Evolutionary conservation across 306 rosid genomes (phyloP).

Genomic region (Fragaria vesca): DNA sequence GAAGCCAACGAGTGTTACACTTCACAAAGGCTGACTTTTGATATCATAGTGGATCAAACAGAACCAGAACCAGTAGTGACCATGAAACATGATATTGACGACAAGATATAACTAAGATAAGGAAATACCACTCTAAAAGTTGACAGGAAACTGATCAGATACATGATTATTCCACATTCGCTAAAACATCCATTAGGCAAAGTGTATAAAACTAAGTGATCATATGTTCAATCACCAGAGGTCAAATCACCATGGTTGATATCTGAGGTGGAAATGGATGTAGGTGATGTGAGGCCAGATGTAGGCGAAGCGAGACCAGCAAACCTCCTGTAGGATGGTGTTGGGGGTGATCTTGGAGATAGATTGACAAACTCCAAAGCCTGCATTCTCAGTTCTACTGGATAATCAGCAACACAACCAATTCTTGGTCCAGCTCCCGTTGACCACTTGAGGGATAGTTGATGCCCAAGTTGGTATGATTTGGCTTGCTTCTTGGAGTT

Average conservation of each 20-base stretch:
- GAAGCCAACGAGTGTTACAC: background rate
- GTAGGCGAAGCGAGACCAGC: constrained; percentile 42
- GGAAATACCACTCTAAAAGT: constrained; percentile 22
- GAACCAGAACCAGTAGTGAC: background rate
- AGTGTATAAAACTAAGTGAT: constrained; percentile 20
- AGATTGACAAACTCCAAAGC: constrained; percentile 82
- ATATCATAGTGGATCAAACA: constrained; percentile 13
- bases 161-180: constrained; percentile 10
- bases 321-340: constrained; percentile 39
- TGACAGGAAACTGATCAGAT: constrained; percentile 19
- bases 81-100: constrained; percentile 14
- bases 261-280: constrained; percentile 21
- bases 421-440: constrained; percentile 98
- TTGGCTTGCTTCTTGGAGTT: constrained; percentile 72
- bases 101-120: constrained; percentile 2
- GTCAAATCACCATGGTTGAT: constrained; percentile 21
- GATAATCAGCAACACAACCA: constrained; percentile 93
- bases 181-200: constrained; percentile 23
- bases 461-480: constrained; percentile 83
- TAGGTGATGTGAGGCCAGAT: constrained; percentile 39
- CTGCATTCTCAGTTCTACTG: constrained; percentile 68
- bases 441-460: constrained; percentile 78
- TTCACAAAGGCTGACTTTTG: background rate
- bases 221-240: constrained; percentile 22
- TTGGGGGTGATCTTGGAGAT: constrained; percentile 56